Base-by-base conservation (phyloP, 805 yeast genomes). In the Lachancea kluyveri region DNA sequence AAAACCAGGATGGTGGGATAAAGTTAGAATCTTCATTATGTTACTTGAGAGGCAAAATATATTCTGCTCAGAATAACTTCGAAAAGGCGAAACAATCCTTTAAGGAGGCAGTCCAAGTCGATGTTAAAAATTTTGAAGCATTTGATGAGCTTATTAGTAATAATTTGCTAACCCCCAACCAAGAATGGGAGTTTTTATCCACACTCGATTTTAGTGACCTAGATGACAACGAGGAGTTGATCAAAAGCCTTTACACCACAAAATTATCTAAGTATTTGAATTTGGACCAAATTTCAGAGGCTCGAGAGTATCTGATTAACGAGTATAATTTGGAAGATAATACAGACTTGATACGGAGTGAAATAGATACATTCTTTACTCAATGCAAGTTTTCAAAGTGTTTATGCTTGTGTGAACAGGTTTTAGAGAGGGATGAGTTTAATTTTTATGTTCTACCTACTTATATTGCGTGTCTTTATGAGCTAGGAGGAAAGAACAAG, bases 51-150 rank as follows among this genome's bases (percentile, higher is more conserved):
- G 98, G 97, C 1, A 67, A 79, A 37, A 78, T 90, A 3, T 87
- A 78, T 54, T 72, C 90, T 8, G 77, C 79, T 40, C 88, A 81
- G 49, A 85, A 84, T 53, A 84, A 84, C 57, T 79, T 84, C 48
- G 92, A 81, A 13, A 68, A 72, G 40, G 97, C 97, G 0, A 86
- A 83, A 47, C 87, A 82, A 33, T 80, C 92, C 31, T 87, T 77
- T 47, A 76, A 77, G 49, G 95, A 86, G 49, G 96, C 97, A 1
- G 77, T 88, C 0, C 45, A 74, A 43, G 85, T 84, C 2, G 97
- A 90, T 56, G 87, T 83, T 6, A 85, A 87, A 54, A 92, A 96
- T 57, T 90, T 67, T 54, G 98, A 90, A 45, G 96, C 97, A 1
- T 86, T 86, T 53, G 74, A 83, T 46, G 87, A 82, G 50, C 67